Percentiles rank a stretch among this genome's conserved stretches.
phyloP scores from a whole-genome alignment of 208 protist species.

The Naegleria gruberi region DNA sequence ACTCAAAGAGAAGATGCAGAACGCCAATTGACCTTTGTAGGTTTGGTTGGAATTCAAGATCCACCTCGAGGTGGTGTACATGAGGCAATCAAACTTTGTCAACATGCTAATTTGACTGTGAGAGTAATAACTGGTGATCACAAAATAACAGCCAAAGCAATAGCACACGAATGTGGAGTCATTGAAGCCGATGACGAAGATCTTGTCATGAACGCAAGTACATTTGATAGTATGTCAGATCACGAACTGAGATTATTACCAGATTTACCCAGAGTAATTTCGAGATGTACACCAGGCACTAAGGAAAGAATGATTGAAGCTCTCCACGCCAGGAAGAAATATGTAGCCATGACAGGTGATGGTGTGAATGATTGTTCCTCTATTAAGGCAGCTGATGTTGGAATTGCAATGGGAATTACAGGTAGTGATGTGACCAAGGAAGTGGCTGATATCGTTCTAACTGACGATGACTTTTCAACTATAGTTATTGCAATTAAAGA shows the following conservation, averaged over 20 bases:
- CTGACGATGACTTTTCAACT: conserved; percentile 93
- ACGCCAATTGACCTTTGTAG: conserved; percentile 66
- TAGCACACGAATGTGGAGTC: conserved; percentile 73
- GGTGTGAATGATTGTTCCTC: conserved; percentile 78
- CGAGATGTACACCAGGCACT: conserved; percentile 69
- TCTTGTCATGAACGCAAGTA: conserved; percentile 45
- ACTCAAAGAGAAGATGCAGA: conserved; percentile 52
- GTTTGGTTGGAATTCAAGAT: conserved; percentile 79
- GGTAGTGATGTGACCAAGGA: conserved; percentile 72
- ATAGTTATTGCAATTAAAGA: conserved; percentile 84
- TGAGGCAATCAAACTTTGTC: conserved; percentile 65
- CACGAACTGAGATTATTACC: conserved; percentile 57
- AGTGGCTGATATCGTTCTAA: conserved; percentile 47
- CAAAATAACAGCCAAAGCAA: conserved; percentile 64
- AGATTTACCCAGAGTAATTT: conserved; percentile 69
- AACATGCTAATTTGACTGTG: conserved; percentile 71
- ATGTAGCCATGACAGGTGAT: conserved; percentile 76
- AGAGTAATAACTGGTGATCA: conserved; percentile 82
- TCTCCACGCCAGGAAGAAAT: conserved; percentile 59
- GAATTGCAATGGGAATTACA: conserved; percentile 70
- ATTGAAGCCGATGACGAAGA: conserved; percentile 48
- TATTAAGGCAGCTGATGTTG: conserved; percentile 76
- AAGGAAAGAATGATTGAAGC: conserved; percentile 80
- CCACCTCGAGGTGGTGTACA: conserved; percentile 69
- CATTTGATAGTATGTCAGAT: conserved; percentile 63